Evolutionary conservation across 2,329 filamentous ascomycete species (phyloP), one percentile per base, ranked within the genome.

Genomic region (Trichophyton simii): DNA sequence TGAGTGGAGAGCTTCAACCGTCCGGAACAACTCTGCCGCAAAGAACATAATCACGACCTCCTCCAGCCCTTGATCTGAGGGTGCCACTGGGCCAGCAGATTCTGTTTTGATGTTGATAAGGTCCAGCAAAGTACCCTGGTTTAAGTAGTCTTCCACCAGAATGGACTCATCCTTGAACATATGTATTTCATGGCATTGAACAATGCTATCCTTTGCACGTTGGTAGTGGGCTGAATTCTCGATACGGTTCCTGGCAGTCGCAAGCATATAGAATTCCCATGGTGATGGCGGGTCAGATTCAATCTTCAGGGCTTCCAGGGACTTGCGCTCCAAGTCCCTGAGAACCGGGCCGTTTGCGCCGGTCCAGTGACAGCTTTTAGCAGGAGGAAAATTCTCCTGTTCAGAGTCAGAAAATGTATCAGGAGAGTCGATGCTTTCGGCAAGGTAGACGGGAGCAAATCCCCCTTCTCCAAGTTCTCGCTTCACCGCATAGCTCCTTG

Each of bases 221-320:
- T 75, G 66, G 63, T 87, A 77, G 34, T 82, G 82, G 0, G 86
- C 80, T 4, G 68, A 67, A 7, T 66, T 65, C 0, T 86, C 87
- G 0, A 99, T 79, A 0, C 94, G 87, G 22, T 82, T 78, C 65
- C 92, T 89, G 1, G 88, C 85, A 61, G 90, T 83, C 1, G 89
- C 87, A 78, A 97, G 90, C 74, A 99, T 95, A 75, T 96, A 88
- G 71, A 97, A 99, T 71, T 99, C 94, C 94, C 94, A 99, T 0
- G 88, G 81, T 3, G 86, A 87, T 0, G 92, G 89, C 0, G 91
- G 90, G 36, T 87, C 72, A 11, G 72, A 83, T 75, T 99, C 94
- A 84, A 96, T 91, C 75, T 99, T 99, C 67, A 99, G 80, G 1
- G 94, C 94, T 73, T 96, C 91, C 3, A 94, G 80, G 0, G 78